Percentiles rank a stretch among this genome's conserved stretches.
Evolutionary conservation across 2,329 filamentous ascomycete species (phyloP).

Genomic region (Calonectria naviculata): DNA sequence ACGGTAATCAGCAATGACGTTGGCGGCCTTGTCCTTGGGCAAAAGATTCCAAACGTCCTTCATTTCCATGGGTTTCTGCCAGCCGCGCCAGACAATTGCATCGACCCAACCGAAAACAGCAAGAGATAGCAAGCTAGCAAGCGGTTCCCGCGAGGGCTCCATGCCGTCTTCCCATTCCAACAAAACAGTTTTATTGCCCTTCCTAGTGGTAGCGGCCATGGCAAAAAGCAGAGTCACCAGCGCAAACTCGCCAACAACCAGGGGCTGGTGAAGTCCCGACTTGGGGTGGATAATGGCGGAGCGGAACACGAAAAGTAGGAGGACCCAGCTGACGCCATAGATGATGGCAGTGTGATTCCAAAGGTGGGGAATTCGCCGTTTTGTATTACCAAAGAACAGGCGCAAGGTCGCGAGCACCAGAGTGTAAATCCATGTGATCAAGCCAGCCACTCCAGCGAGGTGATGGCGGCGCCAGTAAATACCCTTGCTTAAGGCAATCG

Average conservation of each 20-base stretch:
- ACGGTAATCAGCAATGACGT: conserved; percentile 84
- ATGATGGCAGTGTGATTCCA: conserved; percentile 95
- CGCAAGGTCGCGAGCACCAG: conserved; percentile 79
- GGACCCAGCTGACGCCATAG: conserved; percentile 86
- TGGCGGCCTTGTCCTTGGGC: conserved; percentile 86
- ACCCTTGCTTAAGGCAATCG: conserved; percentile 70
- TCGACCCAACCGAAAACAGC: conserved; percentile 94
- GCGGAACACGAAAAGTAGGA: conserved; percentile 81
- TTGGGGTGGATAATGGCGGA: conserved; percentile 84
- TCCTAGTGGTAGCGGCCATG: conserved; percentile 84
- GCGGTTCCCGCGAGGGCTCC: conserved; percentile 86
- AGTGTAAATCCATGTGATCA: conserved; percentile 85
- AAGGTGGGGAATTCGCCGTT: conserved; percentile 75
- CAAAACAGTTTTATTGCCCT: conserved; percentile 90
- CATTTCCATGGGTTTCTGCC: conserved; percentile 85
- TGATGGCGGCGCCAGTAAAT: conserved; percentile 69
- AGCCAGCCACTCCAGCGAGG: conserved; percentile 71
- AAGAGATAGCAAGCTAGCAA: conserved; percentile 89
- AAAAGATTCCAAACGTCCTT: conserved; percentile 92
- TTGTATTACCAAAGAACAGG: conserved; percentile 72
- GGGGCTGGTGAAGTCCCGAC: conserved; percentile 69
- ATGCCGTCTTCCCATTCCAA: conserved; percentile 91
- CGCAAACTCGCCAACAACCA: conserved; percentile 80
- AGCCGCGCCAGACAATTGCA: conserved; percentile 87
- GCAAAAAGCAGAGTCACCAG: conserved; percentile 79